A percentile compares a stretch with the other conserved stretches of the same genome.
These are phyloP conservation scores for Malassezia caprae DNA, from an alignment of 1,284 basidiomycete species.

Conservation along the genomic window DNA sequence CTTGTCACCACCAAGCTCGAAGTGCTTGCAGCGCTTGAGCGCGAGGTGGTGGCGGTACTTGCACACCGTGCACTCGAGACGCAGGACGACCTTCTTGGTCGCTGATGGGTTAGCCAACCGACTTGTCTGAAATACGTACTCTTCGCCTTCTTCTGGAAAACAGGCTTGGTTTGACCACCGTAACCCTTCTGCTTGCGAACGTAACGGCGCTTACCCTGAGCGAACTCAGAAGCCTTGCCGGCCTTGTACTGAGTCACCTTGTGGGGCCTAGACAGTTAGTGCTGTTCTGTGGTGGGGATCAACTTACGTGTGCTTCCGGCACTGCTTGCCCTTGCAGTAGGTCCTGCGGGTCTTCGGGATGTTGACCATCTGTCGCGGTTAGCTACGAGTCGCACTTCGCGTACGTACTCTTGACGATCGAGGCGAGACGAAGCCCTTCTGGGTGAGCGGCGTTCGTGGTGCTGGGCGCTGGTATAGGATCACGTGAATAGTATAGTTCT, in stretches of 20 bases:
- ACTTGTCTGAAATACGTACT: slow-evolving; percentile 12
- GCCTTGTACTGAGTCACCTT: slow-evolving; percentile 50
- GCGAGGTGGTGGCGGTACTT: slow-evolving; percentile 72
- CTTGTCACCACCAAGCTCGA: slow-evolving; percentile 99
- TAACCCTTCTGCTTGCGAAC: slow-evolving; percentile 95
- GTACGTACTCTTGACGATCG: slow-evolving; percentile 11
- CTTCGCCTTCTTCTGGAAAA: slow-evolving; percentile 93
- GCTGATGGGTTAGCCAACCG: slow-evolving; percentile 40
- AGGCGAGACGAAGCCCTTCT: slow-evolving; percentile 9
- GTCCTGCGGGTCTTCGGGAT: slow-evolving; percentile 51
- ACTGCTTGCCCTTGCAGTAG: slow-evolving; percentile 97
- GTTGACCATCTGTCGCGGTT: slow-evolving; percentile 42
- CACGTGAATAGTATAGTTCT: slow-evolving; percentile 6
- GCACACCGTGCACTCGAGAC: slow-evolving; percentile 94
- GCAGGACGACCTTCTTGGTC: slow-evolving; percentile 97
- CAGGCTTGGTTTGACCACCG: slow-evolving; percentile 99
- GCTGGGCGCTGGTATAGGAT: slow-evolving; percentile 1
- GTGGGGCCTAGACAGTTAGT: slow-evolving; percentile 32
- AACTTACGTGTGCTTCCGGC: slow-evolving; percentile 93
- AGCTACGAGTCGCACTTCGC: not conserved
- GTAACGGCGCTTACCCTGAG: slow-evolving; percentile 99
- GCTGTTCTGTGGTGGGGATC: not conserved
- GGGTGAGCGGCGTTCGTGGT: not conserved
- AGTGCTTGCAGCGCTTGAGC: slow-evolving; percentile 99
- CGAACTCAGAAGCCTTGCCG: slow-evolving; percentile 51